A percentile compares a stretch with the other conserved stretches of the same genome.
These are phyloP conservation scores for Crithidia acanthocephali DNA, from an alignment of 208 protist genomes.

Conservation along the genomic window DNA sequence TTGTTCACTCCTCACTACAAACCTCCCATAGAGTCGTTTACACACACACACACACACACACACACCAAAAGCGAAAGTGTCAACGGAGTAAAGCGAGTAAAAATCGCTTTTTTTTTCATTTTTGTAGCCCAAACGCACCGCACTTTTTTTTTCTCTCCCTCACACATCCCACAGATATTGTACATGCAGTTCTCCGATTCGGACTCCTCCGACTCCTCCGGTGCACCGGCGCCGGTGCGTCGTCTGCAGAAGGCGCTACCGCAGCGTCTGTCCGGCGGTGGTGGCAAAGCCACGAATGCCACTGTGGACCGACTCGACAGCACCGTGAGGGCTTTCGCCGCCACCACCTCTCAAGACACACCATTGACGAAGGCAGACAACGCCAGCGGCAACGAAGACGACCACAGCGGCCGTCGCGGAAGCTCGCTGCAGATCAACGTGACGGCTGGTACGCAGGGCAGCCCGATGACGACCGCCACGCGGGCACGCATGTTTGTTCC, in stretches of 20 bases:
- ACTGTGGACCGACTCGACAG: constrained; percentile 3
- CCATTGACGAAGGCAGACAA: not conserved
- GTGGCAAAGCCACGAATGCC: not conserved
- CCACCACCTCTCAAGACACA: not conserved
- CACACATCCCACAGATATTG: not conserved
- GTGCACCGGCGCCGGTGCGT: not conserved
- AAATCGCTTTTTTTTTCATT: too few species aligned
- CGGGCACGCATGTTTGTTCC: not conserved
- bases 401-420: not conserved
- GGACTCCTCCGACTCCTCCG: constrained; percentile 4
- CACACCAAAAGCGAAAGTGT: too few species aligned
- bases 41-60: constrained; percentile 12
- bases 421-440: constrained; percentile 22
- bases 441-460: constrained; percentile 6
- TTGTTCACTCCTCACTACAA: too few species aligned
- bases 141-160: not conserved
- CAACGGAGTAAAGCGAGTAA: too few species aligned
- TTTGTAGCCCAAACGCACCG: too few species aligned
- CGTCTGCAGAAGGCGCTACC: constrained; percentile 2
- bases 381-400: not conserved
- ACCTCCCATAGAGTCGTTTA: too few species aligned
- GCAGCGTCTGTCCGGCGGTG: constrained; percentile 1
- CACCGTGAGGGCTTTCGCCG: constrained; percentile 17
- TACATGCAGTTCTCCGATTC: constrained; percentile 20
- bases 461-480: constrained; percentile 9